Conservation (phyloP, 1,139 yeast genomes). For the Pichia sp. region DNA sequence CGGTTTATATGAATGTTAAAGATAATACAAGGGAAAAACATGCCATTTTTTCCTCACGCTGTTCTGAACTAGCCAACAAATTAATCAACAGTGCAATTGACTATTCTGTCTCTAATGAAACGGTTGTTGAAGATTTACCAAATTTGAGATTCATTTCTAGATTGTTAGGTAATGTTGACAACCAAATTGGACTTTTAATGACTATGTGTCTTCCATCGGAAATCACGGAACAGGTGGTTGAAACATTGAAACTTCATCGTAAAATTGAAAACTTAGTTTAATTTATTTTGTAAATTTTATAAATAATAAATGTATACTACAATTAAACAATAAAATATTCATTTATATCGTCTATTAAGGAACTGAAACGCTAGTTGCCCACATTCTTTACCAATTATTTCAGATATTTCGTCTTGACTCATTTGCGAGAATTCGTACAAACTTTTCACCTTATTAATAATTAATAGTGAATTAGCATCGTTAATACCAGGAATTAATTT, state of each 20-base stretch:
- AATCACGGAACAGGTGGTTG: constrained; percentile 28
- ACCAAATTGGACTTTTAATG: constrained; percentile 33
- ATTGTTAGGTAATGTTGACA: constrained; percentile 34
- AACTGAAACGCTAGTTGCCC: constrained; percentile 57
- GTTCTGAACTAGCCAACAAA: constrained; percentile 31
- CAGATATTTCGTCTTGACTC: constrained; percentile 42
- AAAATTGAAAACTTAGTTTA: constrained; percentile 14
- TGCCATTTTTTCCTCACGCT: constrained; percentile 31
- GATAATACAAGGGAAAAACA: constrained; percentile 27
- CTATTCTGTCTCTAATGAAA: constrained; percentile 21
- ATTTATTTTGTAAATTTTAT: too few species aligned
- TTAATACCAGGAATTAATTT: constrained; percentile 81
- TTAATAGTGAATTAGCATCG: constrained; percentile 51
- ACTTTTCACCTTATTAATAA: constrained; percentile 53
- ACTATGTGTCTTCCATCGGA: constrained; percentile 30
- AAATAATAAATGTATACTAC: too few species aligned
- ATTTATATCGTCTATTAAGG: constrained; percentile 29
- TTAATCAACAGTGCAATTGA: constrained; percentile 30
- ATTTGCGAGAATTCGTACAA: constrained; percentile 50
- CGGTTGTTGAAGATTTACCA: constrained; percentile 14
- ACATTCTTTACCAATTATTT: constrained; percentile 62
- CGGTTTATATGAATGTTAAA: constrained; percentile 29
- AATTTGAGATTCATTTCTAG: constrained; percentile 25
- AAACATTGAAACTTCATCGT: constrained; percentile 20
- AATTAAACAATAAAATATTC: too few species aligned